Evolutionary conservation across 2,329 filamentous ascomycete genomes (phyloP).

Genomic region (Triangularia setosa): DNA sequence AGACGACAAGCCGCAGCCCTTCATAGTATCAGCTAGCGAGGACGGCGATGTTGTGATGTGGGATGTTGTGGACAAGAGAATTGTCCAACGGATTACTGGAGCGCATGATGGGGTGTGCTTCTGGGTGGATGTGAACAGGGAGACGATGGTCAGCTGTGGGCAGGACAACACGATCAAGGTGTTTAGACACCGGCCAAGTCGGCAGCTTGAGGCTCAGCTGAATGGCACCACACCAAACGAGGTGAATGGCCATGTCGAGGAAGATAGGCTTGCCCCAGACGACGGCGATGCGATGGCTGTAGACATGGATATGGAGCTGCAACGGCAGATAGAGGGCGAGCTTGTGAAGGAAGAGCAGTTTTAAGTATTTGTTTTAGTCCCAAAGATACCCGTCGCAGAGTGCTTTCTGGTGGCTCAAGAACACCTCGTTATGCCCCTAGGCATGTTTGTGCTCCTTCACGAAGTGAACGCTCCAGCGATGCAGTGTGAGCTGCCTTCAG

Average conservation of each 20-base stretch:
- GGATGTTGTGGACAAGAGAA: conserved; percentile 82
- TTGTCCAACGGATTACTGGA: conserved; percentile 63
- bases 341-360: conserved; percentile 38
- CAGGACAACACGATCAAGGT: conserved; percentile 52
- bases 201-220: conserved; percentile 4
- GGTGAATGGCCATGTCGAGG: conserved; percentile 19
- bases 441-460: neutral
- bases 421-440: neutral
- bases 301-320: conserved; percentile 37
- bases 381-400: neutral
- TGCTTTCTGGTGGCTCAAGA: neutral
- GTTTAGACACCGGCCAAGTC: conserved; percentile 36
- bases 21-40: conserved; percentile 81
- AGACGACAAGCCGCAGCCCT: conserved; percentile 36
- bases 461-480: neutral
- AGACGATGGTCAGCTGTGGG: conserved; percentile 55
- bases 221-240: conserved; percentile 8
- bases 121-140: conserved; percentile 59
- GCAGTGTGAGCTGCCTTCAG: neutral
- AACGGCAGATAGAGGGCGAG: conserved; percentile 35
- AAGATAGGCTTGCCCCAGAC: conserved; percentile 17
- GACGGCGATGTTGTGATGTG: conserved; percentile 82
- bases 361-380: neutral
- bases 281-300: conserved; percentile 2
- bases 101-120: conserved; percentile 58